A percentile compares a stretch with the other conserved stretches of the same genome.
phyloP scores from a whole-genome alignment of 495 filamentous ascomycete genomes.

The Daldinia decipiens region DNA sequence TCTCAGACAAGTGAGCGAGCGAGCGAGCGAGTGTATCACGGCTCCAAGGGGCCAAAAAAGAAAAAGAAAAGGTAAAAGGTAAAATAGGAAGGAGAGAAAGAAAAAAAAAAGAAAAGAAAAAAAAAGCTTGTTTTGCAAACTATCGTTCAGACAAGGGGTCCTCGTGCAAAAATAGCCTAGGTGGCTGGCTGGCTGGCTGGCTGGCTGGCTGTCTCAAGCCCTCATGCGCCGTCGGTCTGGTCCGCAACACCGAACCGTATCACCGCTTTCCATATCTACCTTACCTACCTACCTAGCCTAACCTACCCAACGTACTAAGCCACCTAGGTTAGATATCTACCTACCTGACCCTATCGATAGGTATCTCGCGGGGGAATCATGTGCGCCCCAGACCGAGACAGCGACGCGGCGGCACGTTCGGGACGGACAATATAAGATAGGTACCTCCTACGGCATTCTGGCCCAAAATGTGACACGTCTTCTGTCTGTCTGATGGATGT shows the following conservation, averaged over 20 bases:
- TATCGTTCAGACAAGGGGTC: neutral
- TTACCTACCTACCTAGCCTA: no score
- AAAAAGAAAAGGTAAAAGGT: no score
- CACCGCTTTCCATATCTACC: no score
- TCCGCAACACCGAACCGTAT: neutral
- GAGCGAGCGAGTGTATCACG: neutral
- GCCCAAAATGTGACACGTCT: neutral
- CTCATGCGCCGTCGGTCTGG: neutral
- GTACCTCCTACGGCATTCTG: neutral
- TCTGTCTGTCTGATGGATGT: neutral
- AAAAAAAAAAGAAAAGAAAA: neutral
- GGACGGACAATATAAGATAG: conserved; percentile 3
- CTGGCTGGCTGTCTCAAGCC: neutral
- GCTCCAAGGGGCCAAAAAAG: neutral
- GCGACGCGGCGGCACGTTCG: neutral
- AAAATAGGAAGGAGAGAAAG: neutral
- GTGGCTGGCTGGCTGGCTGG: no score
- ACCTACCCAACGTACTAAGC: no score
- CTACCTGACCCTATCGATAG: neutral
- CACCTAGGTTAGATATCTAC: no score
- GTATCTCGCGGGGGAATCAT: neutral
- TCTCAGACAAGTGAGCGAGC: neutral
- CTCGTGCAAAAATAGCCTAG: neutral
- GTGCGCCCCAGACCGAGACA: conserved; percentile 2
- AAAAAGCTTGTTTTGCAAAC: neutral